phyloP scores from a whole-genome alignment of 1,284 basidiomycete genomes.

The Cutaneotrichosporon dermatis region DNA sequence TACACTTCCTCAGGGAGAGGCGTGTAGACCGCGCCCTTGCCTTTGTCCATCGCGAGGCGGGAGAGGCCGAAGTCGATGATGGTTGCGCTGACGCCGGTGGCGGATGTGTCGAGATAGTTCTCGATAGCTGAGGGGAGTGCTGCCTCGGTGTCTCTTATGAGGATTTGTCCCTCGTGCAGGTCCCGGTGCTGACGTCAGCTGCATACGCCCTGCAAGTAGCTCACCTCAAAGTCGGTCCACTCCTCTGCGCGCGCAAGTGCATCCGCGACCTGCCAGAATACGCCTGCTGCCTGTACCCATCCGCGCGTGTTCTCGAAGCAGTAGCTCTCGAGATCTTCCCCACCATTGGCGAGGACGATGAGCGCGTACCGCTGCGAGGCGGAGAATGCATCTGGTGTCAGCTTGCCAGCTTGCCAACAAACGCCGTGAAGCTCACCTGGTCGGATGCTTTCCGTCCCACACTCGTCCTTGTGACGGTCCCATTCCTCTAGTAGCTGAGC shows the following conservation, averaged over 20 bases:
- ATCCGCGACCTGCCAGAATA: slow-evolving; percentile 85
- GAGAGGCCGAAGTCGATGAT: slow-evolving; percentile 94
- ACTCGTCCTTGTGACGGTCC: slow-evolving; percentile 70
- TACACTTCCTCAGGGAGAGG: slow-evolving; percentile 71
- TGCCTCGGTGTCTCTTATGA: slow-evolving; percentile 55
- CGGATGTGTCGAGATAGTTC: slow-evolving; percentile 39
- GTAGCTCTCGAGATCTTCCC: slow-evolving; percentile 80
- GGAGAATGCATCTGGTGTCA: slow-evolving; percentile 61
- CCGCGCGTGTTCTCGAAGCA: slow-evolving; percentile 57
- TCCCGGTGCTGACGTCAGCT: slow-evolving; percentile 75
- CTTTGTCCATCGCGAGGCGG: slow-evolving; percentile 56
- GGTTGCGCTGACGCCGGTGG: slow-evolving; percentile 64
- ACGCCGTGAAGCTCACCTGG: slow-evolving; percentile 59
- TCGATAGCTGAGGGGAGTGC: slow-evolving; percentile 27
- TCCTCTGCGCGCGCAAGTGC: slow-evolving; percentile 74
- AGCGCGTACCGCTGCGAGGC: slow-evolving; percentile 77
- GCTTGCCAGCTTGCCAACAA: no score
- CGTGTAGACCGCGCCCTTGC: slow-evolving; percentile 12
- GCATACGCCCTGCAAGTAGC: slow-evolving; percentile 11
- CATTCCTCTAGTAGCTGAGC: slow-evolving; percentile 70
- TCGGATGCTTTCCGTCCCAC: slow-evolving; percentile 76
- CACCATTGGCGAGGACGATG: slow-evolving; percentile 82
- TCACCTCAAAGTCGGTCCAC: slow-evolving; percentile 77
- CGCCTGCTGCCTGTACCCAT: slow-evolving; percentile 79
- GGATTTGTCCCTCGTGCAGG: slow-evolving; percentile 95